These are phyloP conservation scores for Thalassiosira delicatula DNA, from an alignment of 352 stramenopile genomes.

Conservation along the genomic window DNA sequence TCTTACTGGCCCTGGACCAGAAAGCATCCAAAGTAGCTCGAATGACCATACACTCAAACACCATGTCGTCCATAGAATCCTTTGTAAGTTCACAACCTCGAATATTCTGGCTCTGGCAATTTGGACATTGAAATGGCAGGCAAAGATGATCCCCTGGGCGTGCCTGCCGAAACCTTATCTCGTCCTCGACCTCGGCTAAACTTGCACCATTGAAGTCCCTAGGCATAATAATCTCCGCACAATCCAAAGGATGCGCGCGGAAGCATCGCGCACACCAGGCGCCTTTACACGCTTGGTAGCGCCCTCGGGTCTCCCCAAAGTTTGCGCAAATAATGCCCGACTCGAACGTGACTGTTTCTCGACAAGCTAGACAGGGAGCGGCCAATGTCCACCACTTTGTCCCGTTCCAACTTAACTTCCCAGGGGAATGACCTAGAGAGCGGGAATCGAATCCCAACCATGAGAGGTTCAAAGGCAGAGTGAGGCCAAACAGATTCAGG, in stretches of 20 bases:
- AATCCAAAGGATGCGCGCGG: not conserved
- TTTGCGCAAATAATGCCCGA: constrained; percentile 15
- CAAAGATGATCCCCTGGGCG: constrained; percentile 26
- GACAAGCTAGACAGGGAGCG: constrained; percentile 12
- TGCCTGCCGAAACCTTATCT: constrained; percentile 11
- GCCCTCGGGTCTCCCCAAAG: constrained; percentile 1
- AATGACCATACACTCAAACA: constrained; percentile 13
- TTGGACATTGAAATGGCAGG: constrained; percentile 28
- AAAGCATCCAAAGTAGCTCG: constrained; percentile 44
- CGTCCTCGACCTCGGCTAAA: constrained; percentile 11
- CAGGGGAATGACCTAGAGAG: constrained; percentile 8
- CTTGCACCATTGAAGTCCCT: not conserved
- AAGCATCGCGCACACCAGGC: not conserved
- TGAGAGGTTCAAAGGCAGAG: constrained; percentile 29
- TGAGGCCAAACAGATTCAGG: constrained; percentile 26
- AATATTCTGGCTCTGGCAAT: constrained; percentile 50
- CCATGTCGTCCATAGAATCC: not conserved
- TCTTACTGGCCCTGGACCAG: constrained; percentile 19
- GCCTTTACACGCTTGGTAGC: not conserved
- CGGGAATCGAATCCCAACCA: constrained; percentile 26
- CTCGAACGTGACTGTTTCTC: not conserved
- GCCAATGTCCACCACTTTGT: constrained; percentile 16
- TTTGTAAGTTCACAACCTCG: not conserved
- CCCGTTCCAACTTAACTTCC: constrained; percentile 12
- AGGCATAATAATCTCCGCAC: not conserved